phyloP scores from a whole-genome alignment of 108 stramenopile genomes.

The Cylindrotheca closterium region DNA sequence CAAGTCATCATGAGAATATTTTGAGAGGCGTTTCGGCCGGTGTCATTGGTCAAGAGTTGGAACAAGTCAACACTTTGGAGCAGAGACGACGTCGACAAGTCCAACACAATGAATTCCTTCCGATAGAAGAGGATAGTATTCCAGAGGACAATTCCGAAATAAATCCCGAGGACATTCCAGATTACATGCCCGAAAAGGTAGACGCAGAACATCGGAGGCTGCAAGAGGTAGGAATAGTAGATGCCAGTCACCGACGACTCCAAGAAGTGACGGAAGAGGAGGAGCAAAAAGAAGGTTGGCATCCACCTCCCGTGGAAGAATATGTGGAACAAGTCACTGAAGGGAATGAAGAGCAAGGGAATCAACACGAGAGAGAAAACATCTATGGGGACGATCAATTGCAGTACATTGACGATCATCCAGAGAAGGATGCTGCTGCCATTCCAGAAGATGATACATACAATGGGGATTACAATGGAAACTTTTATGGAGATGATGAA shows the following conservation, averaged over 20 bases:
- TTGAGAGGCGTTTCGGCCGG: slow-evolving; percentile 63
- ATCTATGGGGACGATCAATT: neutral
- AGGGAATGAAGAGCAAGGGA: neutral
- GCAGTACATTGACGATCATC: neutral
- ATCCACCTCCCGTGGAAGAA: neutral
- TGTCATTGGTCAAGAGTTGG: slow-evolving; percentile 57
- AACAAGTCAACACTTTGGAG: slow-evolving; percentile 43
- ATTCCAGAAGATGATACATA: neutral
- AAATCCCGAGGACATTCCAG: slow-evolving; percentile 3
- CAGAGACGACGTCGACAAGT: slow-evolving; percentile 43
- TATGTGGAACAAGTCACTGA: neutral
- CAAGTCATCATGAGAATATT: slow-evolving; percentile 38
- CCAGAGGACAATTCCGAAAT: slow-evolving; percentile 4
- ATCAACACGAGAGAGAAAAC: slow-evolving; percentile 1
- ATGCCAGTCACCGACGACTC: slow-evolving; percentile 11
- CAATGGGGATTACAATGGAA: neutral
- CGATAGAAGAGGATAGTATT: slow-evolving; percentile 34
- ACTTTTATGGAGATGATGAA: slow-evolving; percentile 8
- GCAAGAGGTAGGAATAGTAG: slow-evolving; percentile 18
- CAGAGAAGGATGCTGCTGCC: neutral
- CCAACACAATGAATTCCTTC: slow-evolving; percentile 1
- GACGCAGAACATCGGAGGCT: slow-evolving; percentile 23
- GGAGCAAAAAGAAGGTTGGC: neutral
- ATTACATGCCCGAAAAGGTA: neutral
- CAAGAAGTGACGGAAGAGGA: neutral